phyloP scores from a whole-genome alignment of 805 yeast genomes.

The Blastobotrys peoriensis region DNA sequence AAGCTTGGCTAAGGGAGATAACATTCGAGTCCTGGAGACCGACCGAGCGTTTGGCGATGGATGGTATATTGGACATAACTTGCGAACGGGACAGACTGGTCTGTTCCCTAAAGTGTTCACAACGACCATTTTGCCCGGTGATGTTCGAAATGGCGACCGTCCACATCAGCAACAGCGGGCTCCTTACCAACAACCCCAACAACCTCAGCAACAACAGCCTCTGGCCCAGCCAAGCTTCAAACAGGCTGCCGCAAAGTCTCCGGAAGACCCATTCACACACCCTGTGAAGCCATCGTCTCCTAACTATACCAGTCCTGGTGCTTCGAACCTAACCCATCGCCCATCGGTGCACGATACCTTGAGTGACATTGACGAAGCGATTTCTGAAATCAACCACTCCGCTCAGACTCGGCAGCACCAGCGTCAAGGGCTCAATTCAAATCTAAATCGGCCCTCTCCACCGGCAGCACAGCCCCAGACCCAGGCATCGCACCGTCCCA shows the following conservation, averaged over 20 bases:
- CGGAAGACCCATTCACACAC: slow-evolving; percentile 5
- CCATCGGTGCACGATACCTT: slow-evolving; percentile 23
- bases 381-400: slow-evolving; percentile 25
- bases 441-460: slow-evolving; percentile 1
- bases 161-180: no score
- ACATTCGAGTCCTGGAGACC: slow-evolving; percentile 81
- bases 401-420: neutral
- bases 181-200: no score
- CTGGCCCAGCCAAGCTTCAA: slow-evolving; percentile 6
- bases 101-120: slow-evolving; percentile 89
- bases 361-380: slow-evolving; percentile 37
- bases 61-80: slow-evolving; percentile 87
- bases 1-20: slow-evolving; percentile 73
- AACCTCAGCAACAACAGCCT: slow-evolving; percentile 8
- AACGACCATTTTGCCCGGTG: slow-evolving; percentile 32
- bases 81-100: slow-evolving; percentile 70
- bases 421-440: neutral
- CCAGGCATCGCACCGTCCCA: neutral
- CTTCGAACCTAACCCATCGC: neutral
- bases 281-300: neutral
- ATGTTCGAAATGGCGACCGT: neutral
- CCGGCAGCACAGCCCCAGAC: neutral
- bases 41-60: slow-evolving; percentile 94
- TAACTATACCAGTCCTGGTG: neutral
- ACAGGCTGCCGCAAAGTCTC: neutral